Evolutionary conservation across 495 filamentous ascomycete species (phyloP).

Genomic region (Aspergillus taichungensis): DNA sequence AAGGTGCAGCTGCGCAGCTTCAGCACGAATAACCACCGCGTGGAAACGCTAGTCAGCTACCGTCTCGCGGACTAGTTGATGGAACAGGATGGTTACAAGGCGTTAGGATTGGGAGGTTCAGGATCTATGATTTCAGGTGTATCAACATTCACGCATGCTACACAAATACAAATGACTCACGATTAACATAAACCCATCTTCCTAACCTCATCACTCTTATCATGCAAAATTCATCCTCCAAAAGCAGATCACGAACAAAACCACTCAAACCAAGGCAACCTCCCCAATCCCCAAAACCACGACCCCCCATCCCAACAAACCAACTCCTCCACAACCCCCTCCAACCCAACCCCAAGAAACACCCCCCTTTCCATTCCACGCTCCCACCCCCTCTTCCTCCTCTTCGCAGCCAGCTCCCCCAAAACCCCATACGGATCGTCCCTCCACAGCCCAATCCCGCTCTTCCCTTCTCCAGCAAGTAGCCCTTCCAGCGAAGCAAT

Average conservation of each 20-base stretch:
- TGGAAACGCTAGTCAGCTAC: slow-evolving; percentile 93
- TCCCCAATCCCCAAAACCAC: slow-evolving; percentile 22
- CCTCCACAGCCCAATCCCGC: slow-evolving; percentile 37
- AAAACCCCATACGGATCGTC: slow-evolving; percentile 37
- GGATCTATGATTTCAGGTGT: slow-evolving; percentile 1
- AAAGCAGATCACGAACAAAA: background rate
- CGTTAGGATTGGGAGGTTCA: slow-evolving; percentile 27
- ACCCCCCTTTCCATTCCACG: slow-evolving; percentile 15
- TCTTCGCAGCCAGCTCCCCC: slow-evolving; percentile 26
- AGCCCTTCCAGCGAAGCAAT: slow-evolving; percentile 40
- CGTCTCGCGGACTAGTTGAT: slow-evolving; percentile 38
- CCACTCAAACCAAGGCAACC: slow-evolving; percentile 34
- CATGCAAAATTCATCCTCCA: too few relatives aligned
- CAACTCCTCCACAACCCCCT: slow-evolving; percentile 25
- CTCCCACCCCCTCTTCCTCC: slow-evolving; percentile 34
- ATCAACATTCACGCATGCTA: background rate
- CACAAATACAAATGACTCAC: too few relatives aligned
- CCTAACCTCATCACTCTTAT: too few relatives aligned
- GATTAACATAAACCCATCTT: too few relatives aligned
- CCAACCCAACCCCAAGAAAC: slow-evolving; percentile 19
- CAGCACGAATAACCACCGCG: slow-evolving; percentile 84
- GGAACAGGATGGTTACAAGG: slow-evolving; percentile 12
- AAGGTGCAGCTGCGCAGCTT: slow-evolving; percentile 93
- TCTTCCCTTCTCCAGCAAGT: slow-evolving; percentile 29
- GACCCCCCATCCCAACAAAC: slow-evolving; percentile 29